Percentiles rank a stretch among this genome's conserved stretches.
Conservation (phyloP, 2,329 filamentous ascomycete species). For the Penicillium polonicum region DNA sequence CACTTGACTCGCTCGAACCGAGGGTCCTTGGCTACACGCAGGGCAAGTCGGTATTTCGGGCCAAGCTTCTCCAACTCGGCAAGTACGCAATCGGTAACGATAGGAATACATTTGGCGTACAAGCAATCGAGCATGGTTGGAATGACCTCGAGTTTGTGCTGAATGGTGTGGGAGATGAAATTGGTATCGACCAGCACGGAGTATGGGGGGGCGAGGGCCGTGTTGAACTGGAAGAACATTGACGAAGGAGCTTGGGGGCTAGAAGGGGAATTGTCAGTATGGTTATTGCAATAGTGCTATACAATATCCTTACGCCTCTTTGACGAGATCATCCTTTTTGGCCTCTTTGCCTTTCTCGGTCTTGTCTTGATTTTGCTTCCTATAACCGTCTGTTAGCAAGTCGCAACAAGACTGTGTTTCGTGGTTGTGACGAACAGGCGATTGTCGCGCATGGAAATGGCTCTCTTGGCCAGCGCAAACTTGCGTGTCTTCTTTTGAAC, state of each 20-base stretch:
- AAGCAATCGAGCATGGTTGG: constrained; percentile 91
- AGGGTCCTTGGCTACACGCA: constrained; percentile 84
- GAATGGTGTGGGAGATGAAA: constrained; percentile 86
- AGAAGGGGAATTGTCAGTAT: constrained; percentile 5
- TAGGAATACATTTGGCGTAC: constrained; percentile 84
- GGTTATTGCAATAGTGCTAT: constrained; percentile 6
- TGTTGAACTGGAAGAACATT: constrained; percentile 89
- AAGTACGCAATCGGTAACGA: constrained; percentile 81
- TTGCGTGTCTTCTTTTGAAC: constrained; percentile 88
- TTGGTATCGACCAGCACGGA: constrained; percentile 81
- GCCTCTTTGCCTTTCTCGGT: constrained; percentile 17
- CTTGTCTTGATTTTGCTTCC: constrained; percentile 23
- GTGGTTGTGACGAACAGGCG: constrained; percentile 52
- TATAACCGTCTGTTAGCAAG: constrained; percentile 7
- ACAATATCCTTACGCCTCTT: constrained; percentile 20
- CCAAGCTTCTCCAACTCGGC: constrained; percentile 88
- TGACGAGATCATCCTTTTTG: constrained; percentile 25
- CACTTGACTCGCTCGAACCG: constrained; percentile 82
- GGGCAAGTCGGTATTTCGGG: constrained; percentile 79
- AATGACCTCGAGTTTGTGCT: constrained; percentile 83
- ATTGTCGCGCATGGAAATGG: constrained; percentile 78
- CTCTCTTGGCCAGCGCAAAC: constrained; percentile 78
- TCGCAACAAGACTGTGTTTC: background rate
- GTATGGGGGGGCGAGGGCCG: constrained; percentile 80
- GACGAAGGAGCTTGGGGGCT: constrained; percentile 75